Base-by-base conservation (phyloP, 2,329 filamentous ascomycete species). In the Lasiodiplodia hormozganensis region DNA sequence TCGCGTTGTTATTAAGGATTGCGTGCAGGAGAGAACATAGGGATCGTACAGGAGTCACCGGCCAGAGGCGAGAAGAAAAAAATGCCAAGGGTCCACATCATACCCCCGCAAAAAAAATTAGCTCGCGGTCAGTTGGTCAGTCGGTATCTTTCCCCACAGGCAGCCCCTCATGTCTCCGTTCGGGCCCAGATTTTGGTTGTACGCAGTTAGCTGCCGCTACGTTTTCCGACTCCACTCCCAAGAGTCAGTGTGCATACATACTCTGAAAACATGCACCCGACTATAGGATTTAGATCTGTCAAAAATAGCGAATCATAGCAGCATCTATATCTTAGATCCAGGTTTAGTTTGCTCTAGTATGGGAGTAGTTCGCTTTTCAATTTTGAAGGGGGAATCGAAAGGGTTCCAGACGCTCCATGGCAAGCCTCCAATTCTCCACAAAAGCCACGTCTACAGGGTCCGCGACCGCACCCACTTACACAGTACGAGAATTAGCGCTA, bases 391-490 rank as follows among this genome's bases (percentile, higher is more conserved):
- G n/a, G 8, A 21, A 2, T 47, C 10, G 18, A 47, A 21, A 47
- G 7, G 43, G 36, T 31, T 34, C 31, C 31, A 34, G 31, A 8
- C 31, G 31, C 23, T 60, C 11, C 21, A 12, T 18, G 10, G n/a
- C 43, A 43, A 18, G 40, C 43, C 57, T 60, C 38, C 57, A 38
- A 38, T 60, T 60, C 57, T 23, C 57, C 57, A 60, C 57, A 60
- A 31, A 34, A 18, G 58, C 58, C 58, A 62, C 58, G 58, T 62
- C 58, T 62, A 49, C 58, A 51, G 18, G 43, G 58, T 62, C 53
- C 53, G n/a, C 43, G 43, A 21, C 43, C 43, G 43, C 40, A n/a
- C n/a, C 40, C 16, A n/a, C 40, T 47, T 18, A 18, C 16, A 23
- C 23, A 23, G 23, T 14, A 16, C 43, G 10, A 47, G 18, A 47